These are phyloP conservation scores for Phytophthora sp. DNA, from an alignment of 352 stramenopile genomes.

Conservation along the genomic window DNA sequence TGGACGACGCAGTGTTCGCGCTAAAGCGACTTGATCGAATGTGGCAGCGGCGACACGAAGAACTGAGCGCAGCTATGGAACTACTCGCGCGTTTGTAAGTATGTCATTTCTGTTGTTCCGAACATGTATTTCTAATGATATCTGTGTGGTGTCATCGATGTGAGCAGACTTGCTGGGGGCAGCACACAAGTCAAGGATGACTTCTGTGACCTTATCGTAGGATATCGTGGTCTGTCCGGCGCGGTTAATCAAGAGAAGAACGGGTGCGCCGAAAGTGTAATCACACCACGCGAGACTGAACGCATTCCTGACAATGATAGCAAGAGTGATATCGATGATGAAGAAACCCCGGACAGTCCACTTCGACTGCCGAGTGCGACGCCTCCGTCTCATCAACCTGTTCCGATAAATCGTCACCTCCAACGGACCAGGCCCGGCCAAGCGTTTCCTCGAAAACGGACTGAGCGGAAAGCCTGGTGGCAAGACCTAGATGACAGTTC, in stretches of 20 bases:
- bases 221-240: conserved; percentile 40
- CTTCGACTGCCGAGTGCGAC: conserved; percentile 26
- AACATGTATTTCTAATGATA: not conserved
- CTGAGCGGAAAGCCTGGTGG: conserved; percentile 42
- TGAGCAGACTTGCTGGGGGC: conserved; percentile 3
- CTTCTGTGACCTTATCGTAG: conserved; percentile 73
- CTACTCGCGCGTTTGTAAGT: conserved; percentile 27
- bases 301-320: not conserved
- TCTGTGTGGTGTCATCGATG: no score
- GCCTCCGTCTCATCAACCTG: conserved; percentile 31
- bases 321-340: conserved; percentile 15
- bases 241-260: conserved; percentile 14
- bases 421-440: conserved; percentile 28
- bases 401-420: conserved; percentile 31
- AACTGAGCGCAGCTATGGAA: conserved; percentile 37
- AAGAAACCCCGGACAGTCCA: conserved; percentile 1
- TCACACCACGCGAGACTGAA: conserved; percentile 10
- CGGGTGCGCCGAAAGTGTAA: conserved; percentile 11
- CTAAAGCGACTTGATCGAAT: conserved; percentile 67
- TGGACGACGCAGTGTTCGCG: conserved; percentile 70
- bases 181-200: conserved; percentile 43
- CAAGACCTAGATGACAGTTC: conserved; percentile 35
- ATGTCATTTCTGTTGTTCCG: not conserved
- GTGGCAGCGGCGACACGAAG: conserved; percentile 33
- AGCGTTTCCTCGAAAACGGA: conserved; percentile 40